Base-by-base conservation (phyloP, 2,329 filamentous ascomycete species). In the Trichophyton simii region DNA sequence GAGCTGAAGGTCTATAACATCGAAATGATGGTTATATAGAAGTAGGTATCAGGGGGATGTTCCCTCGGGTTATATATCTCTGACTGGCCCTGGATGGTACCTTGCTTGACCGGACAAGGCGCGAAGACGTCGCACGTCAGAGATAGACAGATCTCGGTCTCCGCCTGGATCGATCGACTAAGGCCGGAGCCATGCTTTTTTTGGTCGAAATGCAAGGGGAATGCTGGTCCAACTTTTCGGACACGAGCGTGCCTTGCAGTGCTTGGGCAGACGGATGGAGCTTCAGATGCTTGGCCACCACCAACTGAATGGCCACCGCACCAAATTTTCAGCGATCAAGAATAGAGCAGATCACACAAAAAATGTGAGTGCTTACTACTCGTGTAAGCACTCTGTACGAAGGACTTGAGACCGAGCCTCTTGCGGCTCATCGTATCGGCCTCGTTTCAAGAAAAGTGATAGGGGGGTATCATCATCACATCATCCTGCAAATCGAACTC, bases 71-170 rank as follows among this genome's bases (percentile, higher is more conserved):
- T 61, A 44, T 44, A 57, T 46, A 57, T 61, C 59, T 22, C 20
- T 41, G 38, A 41, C 18, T 15, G 18, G 31, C 22, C 59, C 46
- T 13, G 34, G 42, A 20, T 15, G n/a, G 22, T 55, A n/a, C 22
- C 52, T 9, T 44, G 41, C n/a, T 57, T 4, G 50, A 54, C 20
- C 9, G 38, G 57, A 18, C 31, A 44, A 58, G 59, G 50, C 42
- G 34, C 31, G 50, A 55, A 36, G 31, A 54, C 50, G 28, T 18
- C 57, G 59, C 18, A 28, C 55, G 59, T 61, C 22, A 61, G 59
- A 61, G 59, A 61, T 55, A 57, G 52, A 55, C 25, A 55, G 52
- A 36, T n/a, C 13, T 34, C 52, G 11, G 52, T 34, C 28, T 61
- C 52, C 34, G 36, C 20, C 41, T 38, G 58, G 58, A 48, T 52